phyloP scores from a whole-genome alignment of 352 stramenopile species.

The Pythium pyrilobum region DNA sequence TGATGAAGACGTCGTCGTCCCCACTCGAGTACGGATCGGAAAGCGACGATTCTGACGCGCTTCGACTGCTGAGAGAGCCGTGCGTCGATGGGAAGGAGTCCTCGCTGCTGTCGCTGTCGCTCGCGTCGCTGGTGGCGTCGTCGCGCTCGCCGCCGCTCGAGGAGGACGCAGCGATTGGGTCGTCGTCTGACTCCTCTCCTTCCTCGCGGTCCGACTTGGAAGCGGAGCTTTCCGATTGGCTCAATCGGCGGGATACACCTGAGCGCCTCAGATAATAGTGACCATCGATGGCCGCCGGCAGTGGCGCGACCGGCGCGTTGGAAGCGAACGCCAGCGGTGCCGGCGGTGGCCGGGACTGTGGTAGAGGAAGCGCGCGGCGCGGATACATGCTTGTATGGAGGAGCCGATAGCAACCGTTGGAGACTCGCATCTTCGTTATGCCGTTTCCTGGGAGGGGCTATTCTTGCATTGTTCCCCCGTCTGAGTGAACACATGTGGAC shows the following conservation, averaged over 20 bases:
- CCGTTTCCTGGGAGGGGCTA: slow-evolving; percentile 6
- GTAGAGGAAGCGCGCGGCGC: background rate
- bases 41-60: slow-evolving; percentile 6
- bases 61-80: slow-evolving; percentile 5
- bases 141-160: background rate
- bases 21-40: slow-evolving; percentile 14
- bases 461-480: slow-evolving; percentile 1
- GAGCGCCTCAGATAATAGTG: slow-evolving; percentile 15
- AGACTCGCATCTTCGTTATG: too few relatives aligned
- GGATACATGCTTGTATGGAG: too few relatives aligned
- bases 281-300: background rate
- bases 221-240: slow-evolving; percentile 16
- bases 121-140: slow-evolving; percentile 3
- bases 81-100: background rate
- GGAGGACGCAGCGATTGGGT: background rate
- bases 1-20: slow-evolving; percentile 10
- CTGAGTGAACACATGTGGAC: slow-evolving; percentile 4
- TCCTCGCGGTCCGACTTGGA: slow-evolving; percentile 12
- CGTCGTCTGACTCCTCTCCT: slow-evolving; percentile 4
- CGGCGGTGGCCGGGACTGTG: background rate
- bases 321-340: background rate
- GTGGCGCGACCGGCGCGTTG: slow-evolving; percentile 4
- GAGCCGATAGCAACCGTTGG: too few relatives aligned
- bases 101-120: slow-evolving; percentile 8
- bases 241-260: background rate